Evolutionary conservation across 768 basidiomycete genomes (phyloP), one percentile per base, ranked within the genome.

Genomic region (Termitomyces sp.): DNA sequence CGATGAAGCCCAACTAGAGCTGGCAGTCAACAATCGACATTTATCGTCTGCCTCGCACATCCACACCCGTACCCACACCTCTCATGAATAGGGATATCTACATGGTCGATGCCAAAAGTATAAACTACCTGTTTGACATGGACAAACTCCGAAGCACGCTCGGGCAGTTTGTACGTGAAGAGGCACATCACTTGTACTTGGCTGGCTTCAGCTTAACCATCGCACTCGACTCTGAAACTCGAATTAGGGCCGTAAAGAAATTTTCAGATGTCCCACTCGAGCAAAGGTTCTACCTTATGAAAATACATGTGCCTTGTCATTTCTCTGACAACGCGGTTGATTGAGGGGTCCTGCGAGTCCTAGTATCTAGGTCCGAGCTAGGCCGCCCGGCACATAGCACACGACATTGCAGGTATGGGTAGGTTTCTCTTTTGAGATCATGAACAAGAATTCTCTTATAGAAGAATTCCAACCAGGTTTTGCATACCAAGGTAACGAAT

Each of bases 291-390:
- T 59, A 4, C 60, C 43, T 0, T 50, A 20, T 14, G 73, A 44
- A 14, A 48, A 5, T 36, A 24, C 9, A 51, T 14, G 12, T 54
- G 50, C 12, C 36, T 49, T 51, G 58, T 48, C 35, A 38, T 32
- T 7, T 10, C 9, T 6, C 16, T 46, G 9, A 52, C 2, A 2
- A 28, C 36, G 16, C 10, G 16, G 13, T 36, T 18, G 9, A 64
- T 61, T 80, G 90, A 67, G 65, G 70, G 45, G 76, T 79, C 28
- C 70, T 91, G 26, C 78, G 85, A 56, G 91, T 97, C 1, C 82
- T 97, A 3, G 88, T 95, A 1, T 94, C 95, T 1, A 94, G 95
- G 6, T 87, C 92, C 14, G 94, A 95, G 2, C 79, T 98, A 0
- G 94, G 92, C 0, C 80, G 95, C 45, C 73, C 4, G 4, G 26